Evolutionary conservation across 2,329 filamentous ascomycete species (phyloP), one percentile per base, ranked within the genome.

Genomic region (Penicillium brevicompactum): DNA sequence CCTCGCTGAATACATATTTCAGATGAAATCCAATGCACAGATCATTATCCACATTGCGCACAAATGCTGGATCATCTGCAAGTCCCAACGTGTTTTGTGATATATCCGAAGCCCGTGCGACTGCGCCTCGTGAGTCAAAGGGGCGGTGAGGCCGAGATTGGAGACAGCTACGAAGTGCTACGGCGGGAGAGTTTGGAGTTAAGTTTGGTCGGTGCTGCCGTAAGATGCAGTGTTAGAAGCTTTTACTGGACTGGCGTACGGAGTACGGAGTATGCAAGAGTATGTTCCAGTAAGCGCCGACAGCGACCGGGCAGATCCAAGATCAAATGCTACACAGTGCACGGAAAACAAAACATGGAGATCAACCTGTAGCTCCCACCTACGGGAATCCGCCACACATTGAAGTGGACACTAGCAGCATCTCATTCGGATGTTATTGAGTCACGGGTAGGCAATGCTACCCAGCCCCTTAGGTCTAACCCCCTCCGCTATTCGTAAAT

Each of bases 11-110:
- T 42, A 40, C 38, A 48, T 49, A 46, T 55, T 48, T 45, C 47
- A 34, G 44, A 32, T 44, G 34, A n/a, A 7, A n/a, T 34, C 31
- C 13, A 34, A 37, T 37, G 34, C 34, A 31, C 7, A 34, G 10
- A 37, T 5, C 6, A 16, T 37, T 13, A n/a, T 37, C 13, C 13
- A 34, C 31, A 46, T 43, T 45, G 38, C 49, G 21, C 38, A 49
- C 40, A 49, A 32, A 51, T 38, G 51, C 57, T 57, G 50, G 44
- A 55, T 63, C 56, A 58, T 46, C 53, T 63, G 58, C 60, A 63
- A 57, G 60, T 47, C 51, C 56, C 51, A 53, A 55, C 49, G 57
- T 47, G 45, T 42, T 43, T 46, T 52, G 37, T 55, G 53, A 55
- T 43, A 24, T 44, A 47, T 55, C 51, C 51, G 44, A 53, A 30